Evolutionary conservation across 2,329 filamentous ascomycete genomes (phyloP).

Genomic region (Clonostachys rhizophaga): DNA sequence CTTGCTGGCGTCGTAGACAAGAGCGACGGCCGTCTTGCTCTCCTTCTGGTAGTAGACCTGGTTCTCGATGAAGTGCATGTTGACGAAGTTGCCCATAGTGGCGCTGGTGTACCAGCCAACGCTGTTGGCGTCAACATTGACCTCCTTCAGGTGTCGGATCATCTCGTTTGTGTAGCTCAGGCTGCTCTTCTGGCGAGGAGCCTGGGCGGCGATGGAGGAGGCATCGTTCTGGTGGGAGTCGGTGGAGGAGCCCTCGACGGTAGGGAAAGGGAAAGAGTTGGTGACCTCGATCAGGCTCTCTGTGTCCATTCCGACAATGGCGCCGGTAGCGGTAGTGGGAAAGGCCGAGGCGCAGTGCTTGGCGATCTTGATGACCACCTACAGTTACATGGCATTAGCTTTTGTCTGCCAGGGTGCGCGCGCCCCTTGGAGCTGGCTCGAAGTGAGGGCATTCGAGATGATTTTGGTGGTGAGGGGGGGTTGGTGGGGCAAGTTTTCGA

Average conservation of each 20-base stretch:
- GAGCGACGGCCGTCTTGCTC: slow-evolving; percentile 80
- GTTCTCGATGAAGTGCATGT: slow-evolving; percentile 93
- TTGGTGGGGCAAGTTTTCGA: slow-evolving; percentile 23
- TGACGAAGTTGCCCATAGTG: slow-evolving; percentile 98
- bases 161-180: slow-evolving; percentile 88
- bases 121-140: slow-evolving; percentile 97
- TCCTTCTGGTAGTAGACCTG: slow-evolving; percentile 97
- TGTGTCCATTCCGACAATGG: slow-evolving; percentile 89
- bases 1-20: slow-evolving; percentile 93
- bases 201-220: slow-evolving; percentile 75
- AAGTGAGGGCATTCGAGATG: slow-evolving; percentile 11
- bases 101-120: slow-evolving; percentile 98
- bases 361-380: slow-evolving; percentile 98
- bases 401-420: slow-evolving; percentile 7
- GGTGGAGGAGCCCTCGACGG: slow-evolving; percentile 64
- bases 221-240: slow-evolving; percentile 71
- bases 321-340: slow-evolving; percentile 84
- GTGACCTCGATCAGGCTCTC: slow-evolving; percentile 81
- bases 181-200: slow-evolving; percentile 89
- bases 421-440: slow-evolving; percentile 1
- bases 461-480: too few relatives aligned
- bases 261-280: slow-evolving; percentile 92
- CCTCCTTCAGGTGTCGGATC: slow-evolving; percentile 93
- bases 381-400: slow-evolving; percentile 12
- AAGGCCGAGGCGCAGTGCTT: slow-evolving; percentile 89